Base-by-base conservation (phyloP, 306 rosid species). In the Cajanus cajan region DNA sequence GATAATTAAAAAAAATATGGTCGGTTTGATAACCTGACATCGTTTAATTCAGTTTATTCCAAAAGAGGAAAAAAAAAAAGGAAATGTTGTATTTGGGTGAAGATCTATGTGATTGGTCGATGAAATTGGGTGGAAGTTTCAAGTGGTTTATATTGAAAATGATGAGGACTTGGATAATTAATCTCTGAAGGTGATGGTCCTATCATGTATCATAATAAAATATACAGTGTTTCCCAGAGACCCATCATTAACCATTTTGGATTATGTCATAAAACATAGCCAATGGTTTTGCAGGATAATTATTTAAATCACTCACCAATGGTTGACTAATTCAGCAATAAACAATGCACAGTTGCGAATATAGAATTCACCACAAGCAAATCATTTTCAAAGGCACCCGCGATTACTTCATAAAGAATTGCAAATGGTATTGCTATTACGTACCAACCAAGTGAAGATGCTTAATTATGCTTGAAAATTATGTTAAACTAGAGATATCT, bases 251-350 rank as follows among this genome's bases (percentile, higher is more conserved):
- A 45, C 62, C 69, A 40, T 40, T 18, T 80, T 52, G 45, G 52
- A 50, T 52, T 21, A 64, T 52, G 37, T 54, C 50, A 58, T 13
- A 24, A 58, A 58, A 25, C 65, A 15, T 36, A 10, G 18, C 41
- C 36, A 66, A 65, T 74, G 24, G 50, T 48, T 50, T 37, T 51
- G 16, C 63, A 31, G 0, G 21, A 69, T 7, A 12, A 21, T 81
- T 74, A 37, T 44, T 74, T 40, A 68, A 61, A 36, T 12, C 62
- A 40, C 48, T 22, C 57, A 28, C 36, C 57, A 13, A 14, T 48
- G 36, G 41, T 50, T 70, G 78, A 61, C 82, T 47, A 76, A 51
- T 54, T 68, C 54, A 36, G n/a, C 41, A 50, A 37, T 76, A 69
- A 69, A 76, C 59, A 68, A 82, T 36, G 67, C 39, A 6, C 25